phyloP scores from a whole-genome alignment of 148 eudicot species.

The Persicaria maculosa region DNA sequence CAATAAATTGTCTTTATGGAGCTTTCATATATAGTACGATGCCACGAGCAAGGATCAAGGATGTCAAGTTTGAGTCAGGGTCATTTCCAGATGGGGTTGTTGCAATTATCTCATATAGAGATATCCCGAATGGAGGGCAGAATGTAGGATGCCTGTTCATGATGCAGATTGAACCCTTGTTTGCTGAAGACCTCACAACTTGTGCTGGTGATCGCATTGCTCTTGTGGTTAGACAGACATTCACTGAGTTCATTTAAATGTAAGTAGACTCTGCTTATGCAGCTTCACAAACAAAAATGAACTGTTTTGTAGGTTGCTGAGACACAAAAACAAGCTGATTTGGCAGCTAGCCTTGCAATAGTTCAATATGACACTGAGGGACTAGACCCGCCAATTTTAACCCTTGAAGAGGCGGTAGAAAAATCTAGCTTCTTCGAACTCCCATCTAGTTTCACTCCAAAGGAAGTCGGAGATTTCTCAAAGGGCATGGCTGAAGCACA shows the following conservation, averaged over 20 bases:
- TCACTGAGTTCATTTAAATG: background rate
- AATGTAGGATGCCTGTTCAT: constrained; percentile 47
- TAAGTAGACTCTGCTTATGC: background rate
- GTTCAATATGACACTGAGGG: constrained; percentile 60
- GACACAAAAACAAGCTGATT: constrained; percentile 67
- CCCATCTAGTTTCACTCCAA: constrained; percentile 52
- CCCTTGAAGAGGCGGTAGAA: constrained; percentile 86
- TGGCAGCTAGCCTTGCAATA: constrained; percentile 52
- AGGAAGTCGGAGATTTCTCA: constrained; percentile 60
- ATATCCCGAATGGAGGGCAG: constrained; percentile 65
- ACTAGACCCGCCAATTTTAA: constrained; percentile 76
- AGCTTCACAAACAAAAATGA: background rate
- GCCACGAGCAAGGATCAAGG: constrained; percentile 63
- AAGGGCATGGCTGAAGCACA: constrained; percentile 94
- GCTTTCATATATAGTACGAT: constrained; percentile 83
- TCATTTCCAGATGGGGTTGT: constrained; percentile 40
- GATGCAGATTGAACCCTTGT: constrained; percentile 56
- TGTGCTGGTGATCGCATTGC: constrained; percentile 78
- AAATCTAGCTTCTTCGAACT: constrained; percentile 67
- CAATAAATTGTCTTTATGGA: constrained; percentile 73
- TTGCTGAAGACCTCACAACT: constrained; percentile 68
- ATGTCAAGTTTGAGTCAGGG: constrained; percentile 34
- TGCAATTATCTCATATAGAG: constrained; percentile 46
- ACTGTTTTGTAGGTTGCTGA: constrained; percentile 58
- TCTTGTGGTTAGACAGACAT: constrained; percentile 51